Conservation (phyloP, 345 rosid species). For the Populus nigra region DNA sequence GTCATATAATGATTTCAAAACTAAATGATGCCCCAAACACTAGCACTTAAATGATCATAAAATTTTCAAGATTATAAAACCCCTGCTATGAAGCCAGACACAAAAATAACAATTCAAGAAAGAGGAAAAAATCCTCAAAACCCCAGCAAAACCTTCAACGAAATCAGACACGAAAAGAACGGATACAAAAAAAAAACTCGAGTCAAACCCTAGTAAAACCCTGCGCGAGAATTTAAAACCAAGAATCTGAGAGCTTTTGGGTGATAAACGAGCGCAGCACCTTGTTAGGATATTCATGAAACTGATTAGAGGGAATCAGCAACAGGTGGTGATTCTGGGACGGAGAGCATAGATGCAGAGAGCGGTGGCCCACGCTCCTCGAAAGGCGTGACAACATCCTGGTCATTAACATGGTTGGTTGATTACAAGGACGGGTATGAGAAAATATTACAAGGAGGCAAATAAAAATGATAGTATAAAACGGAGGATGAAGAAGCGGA, state of each 20-base stretch:
- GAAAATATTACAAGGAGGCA: not conserved
- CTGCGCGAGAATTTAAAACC: not conserved
- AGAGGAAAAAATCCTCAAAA: not conserved
- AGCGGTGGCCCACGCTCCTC: conserved; percentile 43
- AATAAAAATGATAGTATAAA: no score
- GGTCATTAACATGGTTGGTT: conserved; percentile 41
- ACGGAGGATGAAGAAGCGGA: not conserved
- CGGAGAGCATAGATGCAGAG: conserved; percentile 31
- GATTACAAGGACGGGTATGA: not conserved
- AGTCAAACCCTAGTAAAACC: conserved; percentile 37
- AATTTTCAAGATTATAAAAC: not conserved
- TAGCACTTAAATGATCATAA: not conserved
- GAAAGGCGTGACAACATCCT: conserved; percentile 57
- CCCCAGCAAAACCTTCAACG: not conserved
- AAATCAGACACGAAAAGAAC: not conserved
- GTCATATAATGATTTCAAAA: not conserved
- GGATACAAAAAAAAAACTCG: not conserved
- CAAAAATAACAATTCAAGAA: conserved; percentile 11
- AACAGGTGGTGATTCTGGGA: conserved; percentile 31
- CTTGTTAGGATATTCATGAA: conserved; percentile 39
- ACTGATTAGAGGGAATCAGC: conserved; percentile 33
- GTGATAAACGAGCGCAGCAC: conserved; percentile 13
- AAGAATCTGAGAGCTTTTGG: not conserved
- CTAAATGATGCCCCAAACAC: not conserved
- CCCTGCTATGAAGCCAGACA: not conserved